Base-by-base conservation (phyloP, 306 rosid genomes). In the Trichosanthes truncata region DNA sequence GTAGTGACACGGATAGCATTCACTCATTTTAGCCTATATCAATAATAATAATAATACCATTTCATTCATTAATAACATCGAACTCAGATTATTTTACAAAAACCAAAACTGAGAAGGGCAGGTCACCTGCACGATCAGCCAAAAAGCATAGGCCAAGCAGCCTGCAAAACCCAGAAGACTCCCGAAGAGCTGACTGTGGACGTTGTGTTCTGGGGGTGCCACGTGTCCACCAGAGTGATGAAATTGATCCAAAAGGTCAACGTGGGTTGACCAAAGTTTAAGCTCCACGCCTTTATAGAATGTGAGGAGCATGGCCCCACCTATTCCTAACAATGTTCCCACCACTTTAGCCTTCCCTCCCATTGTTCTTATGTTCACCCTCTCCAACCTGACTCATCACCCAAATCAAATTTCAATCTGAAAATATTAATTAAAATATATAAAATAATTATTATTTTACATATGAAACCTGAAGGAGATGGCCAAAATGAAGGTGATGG, bases 81-180 rank as follows among this genome's bases (percentile, higher is more conserved):
- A 29, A 29, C 33, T 29, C 2, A 29, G n/a, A n/a, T 2, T 29
- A 29, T 29, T 29, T 29, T 29, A 29, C n/a, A 45, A 3, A 9
- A 46, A 46, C 10, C 12, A 11, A 12, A 46, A 12, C 17, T 29
- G 52, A 46, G 4, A 46, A 46, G 52, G 52, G 52, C 52, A 51
- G n/a, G 21, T 51, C 6, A 85, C 91, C 88, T 86, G 91, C 46
- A 89, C 33, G 17, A 91, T 89, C 31, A 89, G 85, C 93, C 91
- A 91, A 0, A 77, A 11, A 2, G 90, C 80, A 51, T n/a, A 84
- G 20, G 83, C 80, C 41, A 83, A 29, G 38, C 62, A 43, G 65
- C 87, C 62, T 0, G 57, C 82, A 1, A 89, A 4, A 25, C 86
- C 83, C 12, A 83, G 17, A n/a, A 66, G 4, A 20, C 65, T 2